A percentile compares a stretch with the other conserved stretches of the same genome.
Evolutionary conservation across 2,329 filamentous ascomycete genomes (phyloP).

Genomic region (Colletotrichum higginsianum): DNA sequence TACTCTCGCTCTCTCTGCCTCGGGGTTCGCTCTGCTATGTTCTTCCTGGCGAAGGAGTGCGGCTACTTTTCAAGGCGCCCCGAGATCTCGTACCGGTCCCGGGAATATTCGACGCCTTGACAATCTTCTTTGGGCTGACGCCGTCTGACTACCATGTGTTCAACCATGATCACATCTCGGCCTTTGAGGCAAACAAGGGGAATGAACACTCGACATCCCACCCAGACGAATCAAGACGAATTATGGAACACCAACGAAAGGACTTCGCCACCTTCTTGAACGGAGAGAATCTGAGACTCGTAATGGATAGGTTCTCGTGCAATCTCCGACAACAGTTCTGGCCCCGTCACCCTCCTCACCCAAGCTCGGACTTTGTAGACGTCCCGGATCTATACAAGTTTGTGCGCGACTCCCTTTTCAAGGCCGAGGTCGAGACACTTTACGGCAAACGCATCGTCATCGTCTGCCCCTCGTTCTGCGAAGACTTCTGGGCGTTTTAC

Average conservation of each 20-base stretch:
- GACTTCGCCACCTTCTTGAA: slow-evolving; percentile 28
- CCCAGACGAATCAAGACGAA: slow-evolving; percentile 21
- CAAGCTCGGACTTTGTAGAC: not conserved
- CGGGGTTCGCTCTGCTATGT: slow-evolving; percentile 14
- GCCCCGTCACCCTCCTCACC: not conserved
- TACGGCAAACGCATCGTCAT: slow-evolving; percentile 25
- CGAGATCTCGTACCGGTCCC: slow-evolving; percentile 18
- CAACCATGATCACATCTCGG: slow-evolving; percentile 23
- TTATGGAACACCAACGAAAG: slow-evolving; percentile 37
- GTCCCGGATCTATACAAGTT: slow-evolving; percentile 29
- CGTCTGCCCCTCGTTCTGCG: slow-evolving; percentile 23
- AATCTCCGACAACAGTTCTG: slow-evolving; percentile 5
- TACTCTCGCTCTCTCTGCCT: not conserved
- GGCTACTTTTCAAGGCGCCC: slow-evolving; percentile 15
- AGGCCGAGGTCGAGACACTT: slow-evolving; percentile 28
- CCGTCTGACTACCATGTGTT: slow-evolving; percentile 24
- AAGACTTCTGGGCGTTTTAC: slow-evolving; percentile 37
- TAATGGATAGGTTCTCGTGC: slow-evolving; percentile 16
- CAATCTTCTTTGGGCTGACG: slow-evolving; percentile 29
- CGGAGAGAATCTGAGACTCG: slow-evolving; percentile 21
- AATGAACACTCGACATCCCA: slow-evolving; percentile 10
- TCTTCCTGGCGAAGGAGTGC: slow-evolving; percentile 28
- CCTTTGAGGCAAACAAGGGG: slow-evolving; percentile 10
- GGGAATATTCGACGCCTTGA: slow-evolving; percentile 24
- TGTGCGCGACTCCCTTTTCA: slow-evolving; percentile 17